These are phyloP conservation scores for Epichloe baconii DNA, from an alignment of 2,329 filamentous ascomycete genomes.

Conservation along the genomic window DNA sequence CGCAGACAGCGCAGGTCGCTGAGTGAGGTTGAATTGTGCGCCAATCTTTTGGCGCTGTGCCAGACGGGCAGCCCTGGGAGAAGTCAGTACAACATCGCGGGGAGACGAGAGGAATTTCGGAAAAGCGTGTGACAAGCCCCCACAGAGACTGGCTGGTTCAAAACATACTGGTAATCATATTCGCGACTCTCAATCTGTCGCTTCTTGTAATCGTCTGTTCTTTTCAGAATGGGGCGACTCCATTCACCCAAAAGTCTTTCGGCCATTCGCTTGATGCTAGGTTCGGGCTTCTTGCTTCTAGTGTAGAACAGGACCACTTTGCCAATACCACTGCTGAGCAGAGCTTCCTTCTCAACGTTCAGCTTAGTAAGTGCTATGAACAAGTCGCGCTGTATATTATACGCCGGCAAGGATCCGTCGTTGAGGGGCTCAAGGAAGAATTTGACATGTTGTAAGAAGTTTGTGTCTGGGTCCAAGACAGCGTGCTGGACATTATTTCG, in stretches of 20 bases:
- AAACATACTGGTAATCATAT: slow-evolving; percentile 45
- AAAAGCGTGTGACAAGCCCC: background rate
- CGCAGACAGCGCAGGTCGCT: slow-evolving; percentile 31
- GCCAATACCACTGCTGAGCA: slow-evolving; percentile 85
- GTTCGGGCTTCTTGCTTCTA: slow-evolving; percentile 80
- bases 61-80: slow-evolving; percentile 36
- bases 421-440: slow-evolving; percentile 95
- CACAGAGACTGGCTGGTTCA: background rate
- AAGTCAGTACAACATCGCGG: slow-evolving; percentile 2
- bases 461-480: slow-evolving; percentile 86
- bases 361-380: slow-evolving; percentile 69
- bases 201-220: slow-evolving; percentile 91
- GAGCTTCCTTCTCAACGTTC: slow-evolving; percentile 79
- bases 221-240: slow-evolving; percentile 87
- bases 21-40: slow-evolving; percentile 36
- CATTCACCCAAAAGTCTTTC: slow-evolving; percentile 89
- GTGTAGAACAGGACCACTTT: slow-evolving; percentile 97
- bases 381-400: slow-evolving; percentile 93
- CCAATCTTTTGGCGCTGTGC: slow-evolving; percentile 35
- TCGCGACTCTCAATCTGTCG: slow-evolving; percentile 52
- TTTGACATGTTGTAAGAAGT: slow-evolving; percentile 85
- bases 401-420: slow-evolving; percentile 86
- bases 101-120: background rate
- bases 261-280: slow-evolving; percentile 82
- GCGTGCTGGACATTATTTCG: slow-evolving; percentile 75